A percentile compares a stretch with the other conserved stretches of the same genome.
These are phyloP conservation scores for Aspergillus terreus DNA, from an alignment of 2,329 filamentous ascomycete species.

Conservation along the genomic window DNA sequence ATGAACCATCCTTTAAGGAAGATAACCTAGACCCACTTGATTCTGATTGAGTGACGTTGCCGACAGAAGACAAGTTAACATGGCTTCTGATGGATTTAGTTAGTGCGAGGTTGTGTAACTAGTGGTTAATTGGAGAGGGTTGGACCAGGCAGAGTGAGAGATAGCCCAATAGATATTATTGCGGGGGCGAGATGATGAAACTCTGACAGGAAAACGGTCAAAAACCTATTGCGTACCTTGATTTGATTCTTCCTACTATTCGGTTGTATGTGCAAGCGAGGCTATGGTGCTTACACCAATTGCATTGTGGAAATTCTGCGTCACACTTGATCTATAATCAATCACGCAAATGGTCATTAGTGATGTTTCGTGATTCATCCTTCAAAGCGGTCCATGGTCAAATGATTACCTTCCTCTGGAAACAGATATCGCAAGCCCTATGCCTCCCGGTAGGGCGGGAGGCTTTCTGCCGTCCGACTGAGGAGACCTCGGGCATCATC, in stretches of 20 bases:
- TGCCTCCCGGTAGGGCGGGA: background rate
- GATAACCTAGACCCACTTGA: too few relatives aligned
- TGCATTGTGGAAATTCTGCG: slow-evolving; percentile 10
- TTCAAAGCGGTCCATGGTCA: too few relatives aligned
- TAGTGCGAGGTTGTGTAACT: too few relatives aligned
- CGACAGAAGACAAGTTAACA: too few relatives aligned
- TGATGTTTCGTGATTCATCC: background rate
- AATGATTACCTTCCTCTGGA: background rate
- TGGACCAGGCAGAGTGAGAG: too few relatives aligned
- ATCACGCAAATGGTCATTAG: background rate
- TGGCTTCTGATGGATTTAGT: too few relatives aligned
- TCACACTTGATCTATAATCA: slow-evolving; percentile 14
- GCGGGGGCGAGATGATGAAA: background rate
- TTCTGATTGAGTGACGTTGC: too few relatives aligned
- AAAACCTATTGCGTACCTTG: slow-evolving; percentile 2
- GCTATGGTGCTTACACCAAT: slow-evolving; percentile 17
- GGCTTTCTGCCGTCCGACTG: too few relatives aligned
- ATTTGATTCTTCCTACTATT: background rate
- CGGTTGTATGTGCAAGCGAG: slow-evolving; percentile 15
- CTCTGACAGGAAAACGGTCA: too few relatives aligned
- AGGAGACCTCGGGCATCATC: background rate
- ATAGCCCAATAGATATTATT: too few relatives aligned
- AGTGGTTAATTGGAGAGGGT: too few relatives aligned
- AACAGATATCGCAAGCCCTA: background rate
- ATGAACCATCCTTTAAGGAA: too few relatives aligned